Percentiles rank a stretch among this genome's conserved stretches.
Evolutionary conservation across 257 asterid genomes (phyloP).

Genomic region (Ilex aquifolium): DNA sequence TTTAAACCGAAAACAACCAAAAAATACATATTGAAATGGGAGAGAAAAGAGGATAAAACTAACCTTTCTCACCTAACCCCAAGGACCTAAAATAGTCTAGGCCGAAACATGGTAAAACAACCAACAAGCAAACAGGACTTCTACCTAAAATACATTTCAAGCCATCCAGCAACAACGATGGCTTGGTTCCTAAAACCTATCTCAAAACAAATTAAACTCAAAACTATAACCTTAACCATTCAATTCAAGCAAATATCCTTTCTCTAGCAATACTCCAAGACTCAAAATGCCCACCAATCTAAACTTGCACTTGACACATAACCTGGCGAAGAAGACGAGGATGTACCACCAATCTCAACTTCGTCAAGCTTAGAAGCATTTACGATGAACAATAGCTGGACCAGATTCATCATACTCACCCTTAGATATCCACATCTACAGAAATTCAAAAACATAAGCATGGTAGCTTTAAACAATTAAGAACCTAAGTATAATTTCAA

Average conservation of each 20-base stretch:
- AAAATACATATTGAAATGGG: not conserved
- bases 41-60: not conserved
- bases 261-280: not conserved
- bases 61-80: not conserved
- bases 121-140: not conserved
- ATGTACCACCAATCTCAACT: not conserved
- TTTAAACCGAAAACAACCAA: not conserved
- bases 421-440: slow-evolving; percentile 33
- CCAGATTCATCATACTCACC: slow-evolving; percentile 25
- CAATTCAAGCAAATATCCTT: not conserved
- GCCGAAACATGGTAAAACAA: not conserved
- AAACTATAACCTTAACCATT: not conserved
- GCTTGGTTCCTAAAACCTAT: not conserved
- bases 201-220: not conserved
- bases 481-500: too few species aligned
- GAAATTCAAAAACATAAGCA: not conserved
- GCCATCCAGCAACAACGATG: not conserved
- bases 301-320: not conserved
- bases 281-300: too few species aligned
- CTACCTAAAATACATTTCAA: not conserved
- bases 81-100: not conserved
- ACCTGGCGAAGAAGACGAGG: not conserved
- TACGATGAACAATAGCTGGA: slow-evolving; percentile 19
- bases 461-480: not conserved
- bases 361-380: slow-evolving; percentile 16